These are phyloP conservation scores for Byssothecium circinans DNA, from an alignment of 2,329 filamentous ascomycete species.

Conservation along the genomic window DNA sequence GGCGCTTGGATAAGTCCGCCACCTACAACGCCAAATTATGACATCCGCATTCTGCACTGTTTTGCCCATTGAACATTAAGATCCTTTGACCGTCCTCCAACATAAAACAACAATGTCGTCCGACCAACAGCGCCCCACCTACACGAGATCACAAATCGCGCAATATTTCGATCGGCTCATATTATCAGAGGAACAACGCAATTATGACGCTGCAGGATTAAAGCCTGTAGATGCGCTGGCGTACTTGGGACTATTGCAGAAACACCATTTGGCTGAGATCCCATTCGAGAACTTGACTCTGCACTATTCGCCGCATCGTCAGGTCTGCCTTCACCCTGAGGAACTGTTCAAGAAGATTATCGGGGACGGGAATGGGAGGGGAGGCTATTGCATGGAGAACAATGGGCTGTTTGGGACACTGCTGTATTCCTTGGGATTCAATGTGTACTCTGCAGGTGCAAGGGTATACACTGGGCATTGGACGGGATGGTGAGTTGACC, in stretches of 20 bases:
- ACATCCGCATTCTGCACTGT: too few species aligned
- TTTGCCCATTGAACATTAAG: too few species aligned
- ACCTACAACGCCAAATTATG: too few species aligned
- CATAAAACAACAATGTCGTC: constrained; percentile 18
- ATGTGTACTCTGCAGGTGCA: too few species aligned
- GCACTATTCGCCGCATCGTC: constrained; percentile 48
- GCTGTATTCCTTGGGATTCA: too few species aligned
- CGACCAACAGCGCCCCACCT: constrained; percentile 20
- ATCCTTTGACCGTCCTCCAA: too few species aligned
- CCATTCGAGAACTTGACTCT: constrained; percentile 61
- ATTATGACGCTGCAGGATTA: constrained; percentile 26
- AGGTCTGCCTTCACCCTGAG: constrained; percentile 53
- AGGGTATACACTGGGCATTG: too few species aligned
- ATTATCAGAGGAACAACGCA: constrained; percentile 27
- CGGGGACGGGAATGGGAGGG: constrained; percentile 50
- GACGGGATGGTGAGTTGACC: too few species aligned
- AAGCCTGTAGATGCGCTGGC: constrained; percentile 24
- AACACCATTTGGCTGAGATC: constrained; percentile 50
- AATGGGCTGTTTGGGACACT: constrained; percentile 57
- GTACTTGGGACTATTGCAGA: constrained; percentile 37
- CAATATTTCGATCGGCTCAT: constrained; percentile 42
- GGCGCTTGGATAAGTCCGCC: too few species aligned
- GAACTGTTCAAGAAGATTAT: constrained; percentile 59
- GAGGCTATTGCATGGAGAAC: constrained; percentile 65
- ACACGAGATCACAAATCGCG: constrained; percentile 30